phyloP scores from a whole-genome alignment of 257 asterid species.

The Solanum arcanum region DNA sequence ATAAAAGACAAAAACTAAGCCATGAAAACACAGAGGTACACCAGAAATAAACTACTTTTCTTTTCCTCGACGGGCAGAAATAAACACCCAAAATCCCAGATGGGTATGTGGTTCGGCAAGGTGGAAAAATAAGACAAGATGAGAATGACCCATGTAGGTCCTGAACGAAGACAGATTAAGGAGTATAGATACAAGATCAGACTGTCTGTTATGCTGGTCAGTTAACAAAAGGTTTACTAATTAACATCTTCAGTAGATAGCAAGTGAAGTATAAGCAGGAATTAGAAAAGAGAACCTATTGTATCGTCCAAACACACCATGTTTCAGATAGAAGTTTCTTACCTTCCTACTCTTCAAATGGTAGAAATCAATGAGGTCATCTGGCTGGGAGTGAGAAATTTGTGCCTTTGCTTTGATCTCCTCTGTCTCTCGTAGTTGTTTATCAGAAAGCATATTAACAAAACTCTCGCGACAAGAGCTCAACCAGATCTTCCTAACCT shows the following conservation, averaged over 20 bases:
- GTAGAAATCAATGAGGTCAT: conserved; percentile 89
- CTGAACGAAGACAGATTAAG: not conserved
- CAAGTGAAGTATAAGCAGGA: not conserved
- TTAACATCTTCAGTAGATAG: not conserved
- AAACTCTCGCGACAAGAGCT: conserved; percentile 85
- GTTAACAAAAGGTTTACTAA: not conserved
- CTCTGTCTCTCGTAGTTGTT: conserved; percentile 82
- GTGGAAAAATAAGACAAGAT: not conserved
- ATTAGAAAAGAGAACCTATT: not conserved
- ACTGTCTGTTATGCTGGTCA: not conserved
- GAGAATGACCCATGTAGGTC: not conserved
- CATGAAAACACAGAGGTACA: not conserved
- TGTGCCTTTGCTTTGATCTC: conserved; percentile 85
- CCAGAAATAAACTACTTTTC: not conserved
- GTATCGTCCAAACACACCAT: not conserved
- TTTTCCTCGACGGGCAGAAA: not conserved
- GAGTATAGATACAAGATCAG: not conserved
- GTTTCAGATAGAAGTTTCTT: conserved; percentile 6
- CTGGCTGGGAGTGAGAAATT: conserved; percentile 68
- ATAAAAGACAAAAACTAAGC: not conserved
- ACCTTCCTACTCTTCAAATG: conserved; percentile 96
- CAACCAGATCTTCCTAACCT: conserved; percentile 72
- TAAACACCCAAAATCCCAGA: not conserved
- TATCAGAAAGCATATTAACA: conserved; percentile 86
- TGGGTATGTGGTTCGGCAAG: not conserved